Evolutionary conservation across 2,329 filamentous ascomycete genomes (phyloP), one percentile per base, ranked within the genome.

Genomic region (Cladosporium sp.): DNA sequence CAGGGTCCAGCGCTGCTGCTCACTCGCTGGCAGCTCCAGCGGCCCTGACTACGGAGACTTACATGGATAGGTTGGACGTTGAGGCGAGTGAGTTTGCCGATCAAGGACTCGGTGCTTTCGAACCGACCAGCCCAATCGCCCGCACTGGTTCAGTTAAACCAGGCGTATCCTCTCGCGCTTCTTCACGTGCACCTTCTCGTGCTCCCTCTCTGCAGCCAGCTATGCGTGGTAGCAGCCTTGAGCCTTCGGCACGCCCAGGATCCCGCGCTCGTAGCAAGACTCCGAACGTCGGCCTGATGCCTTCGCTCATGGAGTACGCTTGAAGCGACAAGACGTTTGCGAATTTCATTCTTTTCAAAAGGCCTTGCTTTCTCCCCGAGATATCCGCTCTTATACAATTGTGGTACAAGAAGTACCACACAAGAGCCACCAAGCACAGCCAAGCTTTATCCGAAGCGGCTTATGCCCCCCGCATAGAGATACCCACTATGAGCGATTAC

Each of bases 191-290:
- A 15, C 24, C 37, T 6, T 62, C 60, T 36, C 61, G 55, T 20
- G 58, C 56, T 8, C 17, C 25, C 12, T 61, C 60, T 22, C 25
- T 48, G 5, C 24, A 55, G 32, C 45, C 56, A 9, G 42, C 24
- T 6, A 52, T 51, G 13, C 60, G 60, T 17, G 57, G 53, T 20
- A 55, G 55, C 44, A 60, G 60, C 44, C 54, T 52, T 9, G 60
- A 57, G n/a, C 56, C 54, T 22, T 47, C 49, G 24, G 56, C 56
- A 12, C 48, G 60, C 10, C 39, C 57, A 1, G 24, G 37, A 35
- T 57, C 60, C 13, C 61, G 61, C 17, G 58, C 40, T 54, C 57
- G 60, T 28, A 57, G 48, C 40, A 54, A 54, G 36, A 58, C 51
- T 39, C 56, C 51, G 9, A 54, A 39, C 24, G 17, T 36, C 19